Evolutionary conservation across 208 protist genomes (phyloP), one percentile per base, ranked within the genome.

Genomic region (Trichomonas tenax): DNA sequence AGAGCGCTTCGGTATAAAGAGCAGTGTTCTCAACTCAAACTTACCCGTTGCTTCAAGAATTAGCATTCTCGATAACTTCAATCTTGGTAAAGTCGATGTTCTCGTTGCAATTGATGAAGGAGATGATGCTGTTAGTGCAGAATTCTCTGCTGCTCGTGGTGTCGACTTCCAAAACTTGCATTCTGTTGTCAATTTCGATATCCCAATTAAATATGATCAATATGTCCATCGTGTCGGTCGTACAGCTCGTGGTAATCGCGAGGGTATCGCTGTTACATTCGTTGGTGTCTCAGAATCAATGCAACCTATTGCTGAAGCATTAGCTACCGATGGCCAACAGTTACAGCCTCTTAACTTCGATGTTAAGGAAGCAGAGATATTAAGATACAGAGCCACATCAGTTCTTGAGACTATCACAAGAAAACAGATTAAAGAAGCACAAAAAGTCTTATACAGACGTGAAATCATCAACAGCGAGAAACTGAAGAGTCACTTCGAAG

Each of bases 181-280:
- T 46, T 98, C 98, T 95, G 98, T 99, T 17, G 97, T 99, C 44
- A 99, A 99, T 96, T 98, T 98, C 95, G 98, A 98, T 89, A 97
- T 98, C 17, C 98, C 98, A 48, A 97, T 98, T 84, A 98, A 97
- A 86, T 98, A 98, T 95, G 98, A 99, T 89, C 98, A 98, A 96
- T 99, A 99, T 95, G 98, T 99, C 96, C 99, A 99, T 97, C 97
- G 98, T 45, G 98, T 99, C 89, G 98, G 99, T 0, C 98, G 98
- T 36, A 99, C 98, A 14, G 98, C 98, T 34, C 98, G 98, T 72
- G 98, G 98, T 26, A 98, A 98, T 51, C 97, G 97, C 36, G 34
- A 95, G 41, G 97, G 97, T 36, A 97, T 63, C 4, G 51, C 97
- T 49, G 63, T 97, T 96, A 97, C 96, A 31, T 86, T 97, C 36